phyloP scores from a whole-genome alignment of 2,329 filamentous ascomycete genomes.

The Ambrosiella beaveri region DNA sequence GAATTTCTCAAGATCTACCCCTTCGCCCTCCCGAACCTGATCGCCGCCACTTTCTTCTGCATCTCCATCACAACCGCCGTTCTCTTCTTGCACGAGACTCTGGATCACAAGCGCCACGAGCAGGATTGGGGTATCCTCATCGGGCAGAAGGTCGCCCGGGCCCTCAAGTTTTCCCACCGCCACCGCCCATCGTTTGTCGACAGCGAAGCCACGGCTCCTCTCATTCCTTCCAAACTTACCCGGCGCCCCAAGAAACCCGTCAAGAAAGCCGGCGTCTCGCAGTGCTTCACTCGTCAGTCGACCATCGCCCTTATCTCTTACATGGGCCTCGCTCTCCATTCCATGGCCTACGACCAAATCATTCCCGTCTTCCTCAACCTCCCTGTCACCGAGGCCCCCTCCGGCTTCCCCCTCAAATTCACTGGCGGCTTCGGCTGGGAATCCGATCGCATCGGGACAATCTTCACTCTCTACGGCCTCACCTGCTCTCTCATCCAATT shows the following conservation, averaged over 20 bases:
- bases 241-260: conserved; percentile 13
- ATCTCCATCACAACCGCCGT: conserved; percentile 56
- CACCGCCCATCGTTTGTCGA: conserved; percentile 33
- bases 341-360: conserved; percentile 70
- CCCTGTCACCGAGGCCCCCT: conserved; percentile 38
- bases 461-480: conserved; percentile 72
- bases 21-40: conserved; percentile 69
- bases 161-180: conserved; percentile 21
- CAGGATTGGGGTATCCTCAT: conserved; percentile 61
- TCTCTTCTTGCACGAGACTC: conserved; percentile 74
- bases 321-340: conserved; percentile 64
- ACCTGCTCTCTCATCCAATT: conserved; percentile 73
- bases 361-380: conserved; percentile 81
- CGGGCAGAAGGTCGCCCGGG: conserved; percentile 45
- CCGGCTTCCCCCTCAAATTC: conserved; percentile 62
- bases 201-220: conserved; percentile 37
- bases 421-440: conserved; percentile 60
- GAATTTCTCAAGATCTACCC: conserved; percentile 59
- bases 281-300: conserved; percentile 61
- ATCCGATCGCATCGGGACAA: conserved; percentile 60
- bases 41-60: conserved; percentile 60
- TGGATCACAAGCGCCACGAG: conserved; percentile 49
- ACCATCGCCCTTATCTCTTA: conserved; percentile 61
- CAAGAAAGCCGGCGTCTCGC: conserved; percentile 14
- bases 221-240: conserved; percentile 25